These are phyloP conservation scores for Lachancea thermotolerans DNA, from an alignment of 805 yeast species.

Conservation along the genomic window DNA sequence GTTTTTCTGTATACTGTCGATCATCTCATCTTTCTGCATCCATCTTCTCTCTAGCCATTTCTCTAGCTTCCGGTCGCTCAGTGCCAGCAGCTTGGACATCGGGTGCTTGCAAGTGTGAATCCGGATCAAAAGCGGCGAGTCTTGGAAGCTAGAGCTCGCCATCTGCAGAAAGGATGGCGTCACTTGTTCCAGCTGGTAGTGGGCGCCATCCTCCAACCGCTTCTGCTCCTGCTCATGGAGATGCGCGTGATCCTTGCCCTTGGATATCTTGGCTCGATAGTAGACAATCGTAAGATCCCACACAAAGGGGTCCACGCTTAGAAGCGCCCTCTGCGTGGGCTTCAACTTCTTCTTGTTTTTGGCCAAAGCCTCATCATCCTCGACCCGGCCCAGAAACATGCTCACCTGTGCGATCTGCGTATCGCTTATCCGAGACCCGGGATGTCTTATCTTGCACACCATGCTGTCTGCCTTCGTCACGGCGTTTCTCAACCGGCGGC, in stretches of 20 bases:
- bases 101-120: slow-evolving; percentile 42
- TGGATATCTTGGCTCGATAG: slow-evolving; percentile 27
- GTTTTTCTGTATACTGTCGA: slow-evolving; percentile 35
- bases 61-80: slow-evolving; percentile 50
- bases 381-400: slow-evolving; percentile 6
- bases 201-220: not conserved
- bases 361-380: not conserved
- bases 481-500: slow-evolving; percentile 22
- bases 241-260: slow-evolving; percentile 14
- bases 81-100: slow-evolving; percentile 42
- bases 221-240: slow-evolving; percentile 13
- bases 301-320: slow-evolving; percentile 14
- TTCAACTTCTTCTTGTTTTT: not conserved
- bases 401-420: slow-evolving; percentile 11
- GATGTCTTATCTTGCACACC: not conserved
- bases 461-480: slow-evolving; percentile 13
- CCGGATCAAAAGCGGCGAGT: slow-evolving; percentile 33
- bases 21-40: slow-evolving; percentile 57
- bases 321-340: not conserved
- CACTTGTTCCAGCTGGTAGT: slow-evolving; percentile 27
- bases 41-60: slow-evolving; percentile 73
- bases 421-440: not conserved
- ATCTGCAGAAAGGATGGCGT: slow-evolving; percentile 29
- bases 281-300: slow-evolving; percentile 35
- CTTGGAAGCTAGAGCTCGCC: slow-evolving; percentile 7